Percentiles rank a stretch among this genome's conserved stretches.
phyloP scores from a whole-genome alignment of 176 grass and related monocot species.

The Eleusine indica region DNA sequence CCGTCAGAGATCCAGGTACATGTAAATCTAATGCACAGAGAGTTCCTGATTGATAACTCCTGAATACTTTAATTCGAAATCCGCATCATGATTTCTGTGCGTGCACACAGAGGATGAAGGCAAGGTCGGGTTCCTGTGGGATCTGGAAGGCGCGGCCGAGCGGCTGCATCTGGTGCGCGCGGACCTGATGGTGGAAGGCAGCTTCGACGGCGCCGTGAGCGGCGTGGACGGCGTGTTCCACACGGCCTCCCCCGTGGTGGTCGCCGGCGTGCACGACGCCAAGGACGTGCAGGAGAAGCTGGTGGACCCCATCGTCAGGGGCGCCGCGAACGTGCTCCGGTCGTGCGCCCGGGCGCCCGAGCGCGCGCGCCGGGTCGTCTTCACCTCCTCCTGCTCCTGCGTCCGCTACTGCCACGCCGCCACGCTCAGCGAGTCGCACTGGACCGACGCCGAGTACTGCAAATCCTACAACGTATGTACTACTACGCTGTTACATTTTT shows the following conservation, averaged over 20 bases:
- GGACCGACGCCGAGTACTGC: conserved; percentile 80
- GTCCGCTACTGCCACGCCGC: conserved; percentile 68
- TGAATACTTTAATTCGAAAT: neutral
- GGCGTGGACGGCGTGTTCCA: conserved; percentile 89
- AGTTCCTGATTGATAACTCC: neutral
- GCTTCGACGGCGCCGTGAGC: conserved; percentile 66
- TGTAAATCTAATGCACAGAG: no score
- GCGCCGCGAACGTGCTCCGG: conserved; percentile 74
- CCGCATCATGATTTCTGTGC: no score
- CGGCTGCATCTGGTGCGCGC: conserved; percentile 64
- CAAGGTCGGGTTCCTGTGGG: conserved; percentile 82
- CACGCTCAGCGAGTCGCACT: conserved; percentile 79
- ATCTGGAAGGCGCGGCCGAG: conserved; percentile 65
- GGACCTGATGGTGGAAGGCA: conserved; percentile 67
- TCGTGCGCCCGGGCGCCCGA: conserved; percentile 54
- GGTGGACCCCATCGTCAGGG: conserved; percentile 65
- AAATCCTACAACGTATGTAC: conserved; percentile 51
- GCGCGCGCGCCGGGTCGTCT: conserved; percentile 57
- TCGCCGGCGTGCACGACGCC: neutral
- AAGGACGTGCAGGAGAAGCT: conserved; percentile 57
- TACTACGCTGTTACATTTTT: no score
- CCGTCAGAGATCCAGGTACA: conserved; percentile 29
- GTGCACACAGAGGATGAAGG: conserved; percentile 38
- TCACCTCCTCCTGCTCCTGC: conserved; percentile 83
- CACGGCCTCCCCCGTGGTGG: conserved; percentile 63